Evolutionary conservation across 768 basidiomycete genomes (phyloP).

Genomic region (Auriscalpium vulgare): DNA sequence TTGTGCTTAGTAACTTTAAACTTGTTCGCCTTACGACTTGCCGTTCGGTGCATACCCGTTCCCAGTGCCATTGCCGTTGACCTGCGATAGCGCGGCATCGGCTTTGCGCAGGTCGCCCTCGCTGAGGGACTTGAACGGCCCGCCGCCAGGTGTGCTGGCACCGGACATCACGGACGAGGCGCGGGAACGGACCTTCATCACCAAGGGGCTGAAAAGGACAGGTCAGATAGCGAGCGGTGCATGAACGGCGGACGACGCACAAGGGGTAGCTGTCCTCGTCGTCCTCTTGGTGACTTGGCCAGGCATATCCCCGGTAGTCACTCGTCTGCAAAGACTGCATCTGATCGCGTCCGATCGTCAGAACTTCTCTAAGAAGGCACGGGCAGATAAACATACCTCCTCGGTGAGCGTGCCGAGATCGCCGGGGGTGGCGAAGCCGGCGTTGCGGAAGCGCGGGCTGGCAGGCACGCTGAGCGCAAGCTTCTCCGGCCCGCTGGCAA

Average conservation of each 20-base stretch:
- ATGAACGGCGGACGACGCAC: conserved; percentile 37
- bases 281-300: conserved; percentile 56
- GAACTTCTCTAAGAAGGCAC: not conserved
- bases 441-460: conserved; percentile 68
- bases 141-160: conserved; percentile 84
- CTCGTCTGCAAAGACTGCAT: conserved; percentile 87
- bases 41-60: not conserved
- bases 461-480: conserved; percentile 78
- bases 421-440: conserved; percentile 84
- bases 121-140: conserved; percentile 67
- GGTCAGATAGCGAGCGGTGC: conserved; percentile 4
- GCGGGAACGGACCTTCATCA: conserved; percentile 84
- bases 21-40: not conserved
- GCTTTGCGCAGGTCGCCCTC: conserved; percentile 84
- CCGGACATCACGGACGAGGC: conserved; percentile 68
- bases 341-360: conserved; percentile 25
- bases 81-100: conserved; percentile 77
- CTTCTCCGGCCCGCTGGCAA: conserved; percentile 57
- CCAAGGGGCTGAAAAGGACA: conserved; percentile 54
- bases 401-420: conserved; percentile 88
- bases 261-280: conserved; percentile 91
- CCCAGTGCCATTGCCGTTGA: conserved; percentile 21
- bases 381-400: conserved; percentile 40
- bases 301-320: conserved; percentile 69
- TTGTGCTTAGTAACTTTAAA: not conserved